Conservation (phyloP, 176 grass and related monocot species). For the Puya raimondii region DNA sequence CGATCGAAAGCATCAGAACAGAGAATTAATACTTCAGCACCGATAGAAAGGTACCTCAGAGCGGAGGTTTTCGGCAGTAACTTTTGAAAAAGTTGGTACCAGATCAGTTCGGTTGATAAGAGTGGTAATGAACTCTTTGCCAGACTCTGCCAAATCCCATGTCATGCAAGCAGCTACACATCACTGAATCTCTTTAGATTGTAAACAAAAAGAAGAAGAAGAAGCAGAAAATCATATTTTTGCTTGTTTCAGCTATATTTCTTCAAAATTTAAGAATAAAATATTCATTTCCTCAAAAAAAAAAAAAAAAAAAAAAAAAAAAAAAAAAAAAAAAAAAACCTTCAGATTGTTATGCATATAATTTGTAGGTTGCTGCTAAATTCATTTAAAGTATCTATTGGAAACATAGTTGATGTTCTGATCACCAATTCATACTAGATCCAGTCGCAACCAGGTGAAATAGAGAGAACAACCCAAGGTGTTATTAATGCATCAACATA, state of each 20-base stretch:
- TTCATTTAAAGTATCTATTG: no score
- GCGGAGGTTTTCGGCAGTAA: conserved; percentile 49
- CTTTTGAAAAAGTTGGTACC: conserved; percentile 65
- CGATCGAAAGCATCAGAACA: no score
- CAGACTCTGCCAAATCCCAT: conserved; percentile 74
- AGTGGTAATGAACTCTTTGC: conserved; percentile 72
- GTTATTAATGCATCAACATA: background rate
- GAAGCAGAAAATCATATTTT: background rate
- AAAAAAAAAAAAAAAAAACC: no score
- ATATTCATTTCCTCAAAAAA: no score
- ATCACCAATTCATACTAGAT: background rate
- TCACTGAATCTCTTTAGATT: conserved; percentile 20
- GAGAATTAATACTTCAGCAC: no score
- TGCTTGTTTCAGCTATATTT: background rate
- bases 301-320: no score
- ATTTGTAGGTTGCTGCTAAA: no score
- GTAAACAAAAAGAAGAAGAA: background rate
- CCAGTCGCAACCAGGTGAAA: background rate
- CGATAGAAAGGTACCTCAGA: conserved; percentile 47
- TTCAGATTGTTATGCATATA: no score
- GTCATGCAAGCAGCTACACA: conserved; percentile 72
- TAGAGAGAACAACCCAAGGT: background rate
- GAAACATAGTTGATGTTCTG: background rate
- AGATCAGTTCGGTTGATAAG: conserved; percentile 82
- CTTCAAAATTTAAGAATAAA: no score